These are phyloP conservation scores for Malassezia equina DNA, from an alignment of 1,284 basidiomycete genomes.

Conservation along the genomic window DNA sequence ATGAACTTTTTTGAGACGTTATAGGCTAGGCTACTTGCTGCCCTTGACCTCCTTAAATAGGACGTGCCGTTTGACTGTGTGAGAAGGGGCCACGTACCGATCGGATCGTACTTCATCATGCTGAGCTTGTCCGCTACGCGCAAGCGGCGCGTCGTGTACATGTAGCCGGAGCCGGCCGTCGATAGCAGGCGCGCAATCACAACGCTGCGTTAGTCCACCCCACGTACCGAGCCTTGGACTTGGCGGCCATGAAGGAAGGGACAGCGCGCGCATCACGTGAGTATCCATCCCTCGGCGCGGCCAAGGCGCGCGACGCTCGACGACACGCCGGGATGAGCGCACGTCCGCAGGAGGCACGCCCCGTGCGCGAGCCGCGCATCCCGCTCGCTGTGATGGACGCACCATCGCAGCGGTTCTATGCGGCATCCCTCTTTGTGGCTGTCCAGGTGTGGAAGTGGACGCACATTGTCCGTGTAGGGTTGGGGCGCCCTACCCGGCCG, in stretches of 20 bases:
- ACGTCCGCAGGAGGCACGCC: not conserved
- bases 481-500: not conserved
- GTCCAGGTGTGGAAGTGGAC: slow-evolving; percentile 49
- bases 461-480: not conserved
- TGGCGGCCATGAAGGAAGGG: slow-evolving; percentile 30
- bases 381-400: slow-evolving; percentile 47
- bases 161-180: slow-evolving; percentile 42
- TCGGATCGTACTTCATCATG: slow-evolving; percentile 47
- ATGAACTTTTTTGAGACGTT: slow-evolving; percentile 14
- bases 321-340: not conserved
- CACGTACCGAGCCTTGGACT: slow-evolving; percentile 40
- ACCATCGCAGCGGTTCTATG: slow-evolving; percentile 54
- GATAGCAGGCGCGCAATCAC: slow-evolving; percentile 44
- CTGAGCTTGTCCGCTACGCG: slow-evolving; percentile 34
- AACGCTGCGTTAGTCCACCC: slow-evolving; percentile 19
- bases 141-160: slow-evolving; percentile 41
- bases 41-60: slow-evolving; percentile 40
- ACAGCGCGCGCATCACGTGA: slow-evolving; percentile 8
- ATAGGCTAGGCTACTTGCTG: slow-evolving; percentile 24
- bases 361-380: slow-evolving; percentile 38
- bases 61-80: slow-evolving; percentile 39
- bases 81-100: slow-evolving; percentile 25
- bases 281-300: not conserved
- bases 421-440: slow-evolving; percentile 51
- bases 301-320: not conserved